Percentiles rank a stretch among this genome's conserved stretches.
These are phyloP conservation scores for Aspergillus sp. DNA, from an alignment of 2,329 filamentous ascomycete genomes.

Conservation along the genomic window DNA sequence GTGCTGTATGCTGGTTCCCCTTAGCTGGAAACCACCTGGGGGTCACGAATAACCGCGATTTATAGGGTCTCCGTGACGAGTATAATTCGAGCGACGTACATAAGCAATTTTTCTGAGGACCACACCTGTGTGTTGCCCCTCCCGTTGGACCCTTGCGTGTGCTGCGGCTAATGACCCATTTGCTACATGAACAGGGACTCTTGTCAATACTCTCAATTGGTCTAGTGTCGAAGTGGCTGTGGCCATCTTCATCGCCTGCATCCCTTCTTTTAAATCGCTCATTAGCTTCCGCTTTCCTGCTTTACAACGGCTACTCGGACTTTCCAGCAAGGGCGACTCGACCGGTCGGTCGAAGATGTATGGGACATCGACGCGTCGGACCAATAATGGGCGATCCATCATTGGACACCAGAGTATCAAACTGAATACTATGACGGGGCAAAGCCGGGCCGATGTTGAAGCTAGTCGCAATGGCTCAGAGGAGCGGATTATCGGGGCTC, in stretches of 20 bases:
- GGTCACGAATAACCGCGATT: not conserved
- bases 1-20: conserved; percentile 4
- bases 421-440: not conserved
- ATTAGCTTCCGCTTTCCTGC: conserved; percentile 4
- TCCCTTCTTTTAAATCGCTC: conserved; percentile 15
- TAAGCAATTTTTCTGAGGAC: conserved; percentile 6
- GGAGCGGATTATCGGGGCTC: not conserved
- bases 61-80: conserved; percentile 16
- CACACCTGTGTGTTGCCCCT: conserved; percentile 12
- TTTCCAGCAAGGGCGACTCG: conserved; percentile 7
- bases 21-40: too few species aligned
- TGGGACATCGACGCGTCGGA: not conserved
- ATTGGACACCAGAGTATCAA: conserved; percentile 1
- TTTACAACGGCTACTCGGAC: conserved; percentile 2
- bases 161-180: not conserved
- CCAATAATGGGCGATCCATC: not conserved
- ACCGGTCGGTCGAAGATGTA: conserved; percentile 2
- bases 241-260: conserved; percentile 21
- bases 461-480: not conserved
- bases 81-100: conserved; percentile 19
- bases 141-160: not conserved
- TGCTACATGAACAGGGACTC: conserved; percentile 7
- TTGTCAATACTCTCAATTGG: conserved; percentile 20
- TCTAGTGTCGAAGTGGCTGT: conserved; percentile 19
- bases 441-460: conserved; percentile 4